Evolutionary conservation across 345 rosid genomes (phyloP).

Genomic region (Melaleuca quinquenervia): DNA sequence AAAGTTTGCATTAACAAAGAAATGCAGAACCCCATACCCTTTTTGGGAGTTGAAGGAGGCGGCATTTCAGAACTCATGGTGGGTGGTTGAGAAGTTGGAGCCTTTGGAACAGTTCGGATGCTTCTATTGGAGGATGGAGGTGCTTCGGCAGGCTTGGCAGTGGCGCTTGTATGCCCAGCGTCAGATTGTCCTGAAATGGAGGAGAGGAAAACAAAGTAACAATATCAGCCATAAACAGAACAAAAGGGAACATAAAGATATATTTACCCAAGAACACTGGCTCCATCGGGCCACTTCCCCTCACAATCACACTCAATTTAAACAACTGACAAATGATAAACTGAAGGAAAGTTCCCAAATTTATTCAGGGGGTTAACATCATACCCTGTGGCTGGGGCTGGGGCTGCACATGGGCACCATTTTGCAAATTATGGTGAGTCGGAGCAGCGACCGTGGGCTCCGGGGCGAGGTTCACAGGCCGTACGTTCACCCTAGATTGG

Average conservation of each 20-base stretch:
- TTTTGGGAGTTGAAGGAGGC: constrained; percentile 29
- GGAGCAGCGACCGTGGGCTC: constrained; percentile 19
- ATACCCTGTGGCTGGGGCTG: constrained; percentile 54
- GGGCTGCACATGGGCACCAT: constrained; percentile 30
- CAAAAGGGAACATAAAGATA: neutral
- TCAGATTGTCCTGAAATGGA: constrained; percentile 30
- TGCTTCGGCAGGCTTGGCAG: constrained; percentile 30
- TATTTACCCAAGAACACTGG: neutral
- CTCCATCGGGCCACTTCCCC: neutral
- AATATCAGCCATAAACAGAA: neutral
- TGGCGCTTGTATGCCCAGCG: constrained; percentile 22
- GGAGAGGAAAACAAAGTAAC: neutral
- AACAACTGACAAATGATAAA: neutral
- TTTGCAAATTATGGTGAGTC: constrained; percentile 29
- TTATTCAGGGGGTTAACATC: neutral
- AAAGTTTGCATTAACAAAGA: neutral
- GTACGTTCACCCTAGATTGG: constrained; percentile 45
- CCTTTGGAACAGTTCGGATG: constrained; percentile 57
- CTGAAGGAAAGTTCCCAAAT: neutral
- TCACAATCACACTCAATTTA: neutral
- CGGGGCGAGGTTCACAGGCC: constrained; percentile 22
- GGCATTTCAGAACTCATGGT: constrained; percentile 32
- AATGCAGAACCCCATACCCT: constrained; percentile 25
- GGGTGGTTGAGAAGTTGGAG: constrained; percentile 71
- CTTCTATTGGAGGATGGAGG: constrained; percentile 22